Base-by-base conservation (phyloP, 1,139 yeast species). In the Arxiozyma slooffiae region DNA sequence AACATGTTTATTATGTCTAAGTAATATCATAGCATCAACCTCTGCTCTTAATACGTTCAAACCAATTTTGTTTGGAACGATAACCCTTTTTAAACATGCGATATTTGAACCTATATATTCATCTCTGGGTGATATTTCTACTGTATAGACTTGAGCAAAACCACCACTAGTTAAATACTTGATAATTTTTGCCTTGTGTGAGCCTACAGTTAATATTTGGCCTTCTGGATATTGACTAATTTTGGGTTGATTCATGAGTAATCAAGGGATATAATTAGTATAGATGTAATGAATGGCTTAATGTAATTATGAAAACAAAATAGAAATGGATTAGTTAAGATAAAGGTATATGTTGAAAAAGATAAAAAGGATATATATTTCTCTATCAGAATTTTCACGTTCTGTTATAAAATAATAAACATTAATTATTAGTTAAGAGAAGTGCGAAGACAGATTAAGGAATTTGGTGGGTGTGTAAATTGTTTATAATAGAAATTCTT, bases 1-100 rank as follows among this genome's bases (percentile, higher is more conserved):
- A 46, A 83, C 79, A 60, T 76, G 76, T 50, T 77, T 68, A 40
- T 79, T 76, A 42, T 75, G 73, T 50, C 79, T 73, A 50, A 85
- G 67, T 40, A 79, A 70, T 63, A 83, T 81, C 75, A 85, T 84
- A 3, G 85, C 88, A 55, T 84, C 90, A 14, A 85, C 94, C 62
- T 85, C 94, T 49, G 82, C 84, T 45, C 94, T 67, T 51, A 85
- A 67, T 50, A 75, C 75, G 59, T 80, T 80, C 59, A 85, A 71
- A 4, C 86, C 85, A 24, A 74, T 71, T 60, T 84, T 85, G 55
- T 82, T 83, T 24, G 83, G 83, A 1, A 84, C 89, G 49, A 83
- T 72, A 2, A 85, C 92, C 56, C 92, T 68, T 62, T 85, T 85
- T 60, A 85, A 71, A 60, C 90, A 85, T 11, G 80, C 85, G 23